phyloP scores from a whole-genome alignment of 2,329 filamentous ascomycete species.

The Microdochium trichocladiopsis region DNA sequence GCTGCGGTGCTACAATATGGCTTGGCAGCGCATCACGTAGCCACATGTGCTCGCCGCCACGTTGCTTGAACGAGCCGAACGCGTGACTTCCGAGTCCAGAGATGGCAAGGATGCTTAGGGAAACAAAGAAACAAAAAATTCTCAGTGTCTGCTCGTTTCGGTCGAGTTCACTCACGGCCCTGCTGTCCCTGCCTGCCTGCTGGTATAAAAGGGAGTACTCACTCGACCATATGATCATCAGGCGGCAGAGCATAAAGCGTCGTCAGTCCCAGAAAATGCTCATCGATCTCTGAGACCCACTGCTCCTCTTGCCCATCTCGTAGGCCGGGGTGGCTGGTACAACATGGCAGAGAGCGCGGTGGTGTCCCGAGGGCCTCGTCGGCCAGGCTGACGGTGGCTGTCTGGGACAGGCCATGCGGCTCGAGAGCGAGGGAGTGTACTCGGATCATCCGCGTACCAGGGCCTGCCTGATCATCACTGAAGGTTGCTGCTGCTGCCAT shows the following conservation, averaged over 20 bases:
- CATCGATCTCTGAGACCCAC: too few relatives aligned
- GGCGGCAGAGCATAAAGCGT: too few relatives aligned
- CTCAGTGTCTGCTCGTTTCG: too few relatives aligned
- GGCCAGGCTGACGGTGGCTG: background rate
- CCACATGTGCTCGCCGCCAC: background rate
- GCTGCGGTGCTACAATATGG: background rate
- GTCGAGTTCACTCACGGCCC: too few relatives aligned
- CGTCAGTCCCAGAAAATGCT: too few relatives aligned
- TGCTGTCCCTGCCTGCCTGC: too few relatives aligned
- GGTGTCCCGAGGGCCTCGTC: background rate
- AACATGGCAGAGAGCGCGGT: too few relatives aligned
- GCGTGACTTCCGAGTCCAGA: background rate
- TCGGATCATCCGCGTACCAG: background rate
- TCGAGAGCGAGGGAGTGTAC: background rate
- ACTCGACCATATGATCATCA: too few relatives aligned
- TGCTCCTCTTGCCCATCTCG: constrained; percentile 16
- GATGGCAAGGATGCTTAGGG: background rate
- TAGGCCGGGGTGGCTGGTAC: constrained; percentile 23
- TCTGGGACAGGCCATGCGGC: background rate
- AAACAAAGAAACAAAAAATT: too few relatives aligned
- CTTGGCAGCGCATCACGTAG: background rate
- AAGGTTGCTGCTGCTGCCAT: too few relatives aligned
- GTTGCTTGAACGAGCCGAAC: background rate
- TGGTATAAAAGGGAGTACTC: too few relatives aligned
- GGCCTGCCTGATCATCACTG: too few relatives aligned